A percentile compares a stretch with the other conserved stretches of the same genome.
These are phyloP conservation scores for Prunus davidiana DNA, from an alignment of 306 rosid species.

Conservation along the genomic window DNA sequence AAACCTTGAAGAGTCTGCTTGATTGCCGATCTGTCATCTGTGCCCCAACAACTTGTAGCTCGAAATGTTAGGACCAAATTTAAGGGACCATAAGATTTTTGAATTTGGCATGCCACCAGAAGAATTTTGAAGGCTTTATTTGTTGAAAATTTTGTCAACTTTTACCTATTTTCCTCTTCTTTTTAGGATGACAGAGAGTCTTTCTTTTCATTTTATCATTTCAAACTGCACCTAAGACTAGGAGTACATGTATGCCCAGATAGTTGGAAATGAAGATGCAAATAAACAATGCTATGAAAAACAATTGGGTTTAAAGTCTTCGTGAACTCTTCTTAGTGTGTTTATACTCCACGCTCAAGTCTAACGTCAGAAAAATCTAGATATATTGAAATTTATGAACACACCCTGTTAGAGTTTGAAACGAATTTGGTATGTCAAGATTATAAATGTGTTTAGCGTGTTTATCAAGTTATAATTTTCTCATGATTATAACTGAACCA, in stretches of 20 bases:
- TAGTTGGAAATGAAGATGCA: background rate
- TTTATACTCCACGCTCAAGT: background rate
- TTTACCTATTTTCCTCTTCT: background rate
- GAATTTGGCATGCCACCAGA: background rate
- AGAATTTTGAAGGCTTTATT: background rate
- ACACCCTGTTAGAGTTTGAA: too few relatives aligned
- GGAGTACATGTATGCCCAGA: background rate
- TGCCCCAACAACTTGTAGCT: background rate
- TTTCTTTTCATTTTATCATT: background rate
- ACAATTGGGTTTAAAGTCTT: too few relatives aligned
- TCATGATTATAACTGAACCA: constrained; percentile 20
- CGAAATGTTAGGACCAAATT: background rate
- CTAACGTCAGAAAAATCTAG: background rate
- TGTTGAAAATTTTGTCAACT: background rate
- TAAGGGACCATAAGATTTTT: background rate
- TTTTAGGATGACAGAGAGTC: background rate
- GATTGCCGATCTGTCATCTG: background rate
- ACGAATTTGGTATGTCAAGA: background rate
- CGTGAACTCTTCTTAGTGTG: background rate
- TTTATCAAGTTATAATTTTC: background rate
- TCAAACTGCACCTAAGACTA: background rate
- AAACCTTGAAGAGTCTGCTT: background rate
- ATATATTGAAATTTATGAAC: background rate
- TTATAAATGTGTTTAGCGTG: background rate
- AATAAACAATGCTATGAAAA: background rate